phyloP scores from a whole-genome alignment of 768 basidiomycete genomes.

The Rhodotorula sphaerocarpa region DNA sequence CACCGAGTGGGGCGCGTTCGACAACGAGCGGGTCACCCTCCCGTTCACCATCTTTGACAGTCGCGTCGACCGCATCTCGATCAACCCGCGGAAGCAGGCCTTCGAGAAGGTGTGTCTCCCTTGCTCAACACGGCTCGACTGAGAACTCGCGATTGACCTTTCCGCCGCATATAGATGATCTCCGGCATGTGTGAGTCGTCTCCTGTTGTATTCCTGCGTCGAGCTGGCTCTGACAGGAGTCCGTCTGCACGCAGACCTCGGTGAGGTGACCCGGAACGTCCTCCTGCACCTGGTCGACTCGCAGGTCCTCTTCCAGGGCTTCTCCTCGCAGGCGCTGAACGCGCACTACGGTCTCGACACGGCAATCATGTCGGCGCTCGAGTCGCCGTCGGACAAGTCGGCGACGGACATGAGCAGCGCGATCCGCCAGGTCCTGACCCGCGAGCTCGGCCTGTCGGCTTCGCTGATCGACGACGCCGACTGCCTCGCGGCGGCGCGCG shows the following conservation, averaged over 20 bases:
- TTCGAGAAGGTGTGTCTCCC: constrained; percentile 91
- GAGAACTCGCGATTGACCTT: not conserved
- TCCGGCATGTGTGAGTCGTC: constrained; percentile 70
- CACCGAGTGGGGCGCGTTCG: constrained; percentile 97
- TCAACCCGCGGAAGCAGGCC: constrained; percentile 78
- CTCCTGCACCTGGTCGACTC: constrained; percentile 59
- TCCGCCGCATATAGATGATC: constrained; percentile 52
- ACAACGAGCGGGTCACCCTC: constrained; percentile 78
- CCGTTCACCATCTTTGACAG: constrained; percentile 86
- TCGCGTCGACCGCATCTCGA: constrained; percentile 81
- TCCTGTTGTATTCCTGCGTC: constrained; percentile 4
- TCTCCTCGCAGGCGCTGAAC: constrained; percentile 64
- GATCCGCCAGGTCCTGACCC: constrained; percentile 22
- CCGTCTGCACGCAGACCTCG: constrained; percentile 48
- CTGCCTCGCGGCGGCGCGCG: constrained; percentile 69
- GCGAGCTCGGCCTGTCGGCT: constrained; percentile 19
- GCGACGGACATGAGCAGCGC: constrained; percentile 8
- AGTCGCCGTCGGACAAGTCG: constrained; percentile 25
- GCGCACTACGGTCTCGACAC: constrained; percentile 91
- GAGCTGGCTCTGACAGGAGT: not conserved
- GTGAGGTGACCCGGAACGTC: constrained; percentile 81
- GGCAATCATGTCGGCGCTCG: constrained; percentile 49
- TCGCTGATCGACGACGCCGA: constrained; percentile 47
- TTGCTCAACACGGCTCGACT: constrained; percentile 52
- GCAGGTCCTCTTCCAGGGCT: constrained; percentile 64